Evolutionary conservation across 2,329 filamentous ascomycete genomes (phyloP), one percentile per base, ranked within the genome.

Genomic region (Trichophyton schoenleinii): DNA sequence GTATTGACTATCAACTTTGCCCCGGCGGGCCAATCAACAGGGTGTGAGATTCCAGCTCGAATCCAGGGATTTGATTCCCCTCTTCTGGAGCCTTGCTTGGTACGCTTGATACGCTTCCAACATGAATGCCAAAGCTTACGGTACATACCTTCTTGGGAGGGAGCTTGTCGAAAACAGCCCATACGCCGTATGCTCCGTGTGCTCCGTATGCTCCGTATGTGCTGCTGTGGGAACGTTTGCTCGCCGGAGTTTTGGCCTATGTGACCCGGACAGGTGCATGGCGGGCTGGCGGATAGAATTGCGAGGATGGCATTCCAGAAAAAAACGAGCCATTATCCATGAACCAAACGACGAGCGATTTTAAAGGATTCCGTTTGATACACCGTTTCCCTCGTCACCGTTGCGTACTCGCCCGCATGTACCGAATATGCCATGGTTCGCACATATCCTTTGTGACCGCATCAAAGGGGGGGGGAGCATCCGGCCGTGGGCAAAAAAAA

Each of bases 371-470:
- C 52, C 25, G 15, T 7, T 15, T 44, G 41, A 44, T 44, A 20
- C n/a, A n/a, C 34, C 3, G 34, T 38, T 20, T 44, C n/a, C 28
- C 41, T 44, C n/a, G 41, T n/a, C 41, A 44, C 18, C 15, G 41
- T 34, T 55, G 28, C 52, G 28, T 36, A 18, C 52, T 55, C 52
- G 31, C 52, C 52, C 52, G 25, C 34, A 36, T n/a, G 52, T 28
- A 20, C 52, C 22, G 52, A n/a, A 25, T 18, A 48, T 48, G 44
- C 49, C 49, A 53, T 53, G 49, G 22, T 34, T 34, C 28, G n/a
- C 28, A 31, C 49, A 55, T 55, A 55, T 55, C 18, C 25, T 55
- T 55, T 55, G 52, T 52, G 52, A 36, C 52, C 31, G 44, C 46
- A 52, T 52, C 46, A 52, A 52, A 52, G 20, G 25, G 13, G 25